phyloP scores from a whole-genome alignment of 495 filamentous ascomycete genomes.

The Neurospora sp. region DNA sequence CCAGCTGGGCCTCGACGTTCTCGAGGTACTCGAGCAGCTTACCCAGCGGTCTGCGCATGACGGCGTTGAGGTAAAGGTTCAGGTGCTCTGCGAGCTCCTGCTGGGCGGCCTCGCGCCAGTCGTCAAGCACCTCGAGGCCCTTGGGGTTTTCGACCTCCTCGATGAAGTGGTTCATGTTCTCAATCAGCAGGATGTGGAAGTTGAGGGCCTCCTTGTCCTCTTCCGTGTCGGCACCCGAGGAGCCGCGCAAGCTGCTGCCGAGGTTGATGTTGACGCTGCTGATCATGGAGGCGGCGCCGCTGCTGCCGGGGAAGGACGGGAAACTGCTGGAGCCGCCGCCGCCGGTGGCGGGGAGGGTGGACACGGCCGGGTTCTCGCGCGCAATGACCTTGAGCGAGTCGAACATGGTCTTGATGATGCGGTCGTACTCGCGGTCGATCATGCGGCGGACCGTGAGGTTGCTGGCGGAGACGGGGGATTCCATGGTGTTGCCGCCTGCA shows the following conservation, averaged over 20 bases:
- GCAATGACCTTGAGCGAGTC: constrained; percentile 92
- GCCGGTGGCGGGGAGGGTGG: constrained; percentile 13
- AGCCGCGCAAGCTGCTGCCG: neutral
- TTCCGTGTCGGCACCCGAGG: constrained; percentile 27
- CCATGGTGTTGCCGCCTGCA: neutral
- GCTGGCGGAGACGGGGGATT: neutral
- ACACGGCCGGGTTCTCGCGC: constrained; percentile 70
- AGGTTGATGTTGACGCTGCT: constrained; percentile 12
- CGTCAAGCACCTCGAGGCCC: constrained; percentile 60
- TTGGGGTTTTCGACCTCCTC: constrained; percentile 74
- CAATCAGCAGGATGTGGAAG: constrained; percentile 92
- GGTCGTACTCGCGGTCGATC: constrained; percentile 78
- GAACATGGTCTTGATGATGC: constrained; percentile 93
- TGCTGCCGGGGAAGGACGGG: neutral
- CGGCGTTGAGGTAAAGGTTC: constrained; percentile 72
- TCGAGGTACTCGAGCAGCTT: constrained; percentile 86
- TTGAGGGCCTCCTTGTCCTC: constrained; percentile 95
- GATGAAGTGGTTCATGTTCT: constrained; percentile 96
- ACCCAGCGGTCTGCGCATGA: constrained; percentile 80
- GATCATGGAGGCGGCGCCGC: neutral
- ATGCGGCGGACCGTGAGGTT: constrained; percentile 54
- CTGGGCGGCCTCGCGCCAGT: constrained; percentile 67
- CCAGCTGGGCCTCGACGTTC: constrained; percentile 63
- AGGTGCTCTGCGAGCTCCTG: constrained; percentile 82
- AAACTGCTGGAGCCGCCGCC: neutral